A percentile compares a stretch with the other conserved stretches of the same genome.
phyloP scores from a whole-genome alignment of 2,329 filamentous ascomycete species.

The Rutstroemia sp. region DNA sequence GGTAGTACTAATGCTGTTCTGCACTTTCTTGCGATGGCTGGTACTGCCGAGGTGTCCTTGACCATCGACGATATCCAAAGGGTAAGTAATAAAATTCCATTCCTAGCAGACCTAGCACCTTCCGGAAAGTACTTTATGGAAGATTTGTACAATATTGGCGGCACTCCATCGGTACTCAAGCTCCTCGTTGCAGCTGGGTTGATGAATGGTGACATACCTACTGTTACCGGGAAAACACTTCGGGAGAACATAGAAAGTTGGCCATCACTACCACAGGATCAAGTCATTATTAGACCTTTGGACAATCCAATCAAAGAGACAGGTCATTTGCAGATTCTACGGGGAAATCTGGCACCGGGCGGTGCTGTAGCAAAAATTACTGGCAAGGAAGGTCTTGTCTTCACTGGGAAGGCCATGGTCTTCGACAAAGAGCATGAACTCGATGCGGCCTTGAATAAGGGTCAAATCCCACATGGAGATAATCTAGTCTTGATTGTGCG shows the following conservation, averaged over 20 bases:
- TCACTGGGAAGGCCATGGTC: conserved; percentile 73
- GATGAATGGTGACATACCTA: conserved; percentile 70
- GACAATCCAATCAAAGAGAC: conserved; percentile 70
- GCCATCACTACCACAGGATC: conserved; percentile 69
- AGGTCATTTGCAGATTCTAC: conserved; percentile 82
- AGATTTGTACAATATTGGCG: conserved; percentile 79
- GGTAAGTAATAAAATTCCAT: conserved; percentile 62
- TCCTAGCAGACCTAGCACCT: conserved; percentile 66
- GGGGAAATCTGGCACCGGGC: conserved; percentile 79
- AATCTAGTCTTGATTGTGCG: conserved; percentile 86
- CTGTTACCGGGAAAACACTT: conserved; percentile 77
- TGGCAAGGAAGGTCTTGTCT: conserved; percentile 81
- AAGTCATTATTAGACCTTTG: conserved; percentile 76
- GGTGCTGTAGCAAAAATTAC: conserved; percentile 96
- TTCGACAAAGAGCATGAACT: conserved; percentile 83
- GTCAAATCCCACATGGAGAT: conserved; percentile 62
- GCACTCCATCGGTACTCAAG: conserved; percentile 80
- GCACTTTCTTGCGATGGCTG: conserved; percentile 66
- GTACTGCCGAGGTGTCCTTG: conserved; percentile 53
- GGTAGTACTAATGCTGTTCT: conserved; percentile 66
- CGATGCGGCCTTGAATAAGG: conserved; percentile 63
- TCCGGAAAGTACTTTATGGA: conserved; percentile 82
- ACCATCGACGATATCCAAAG: conserved; percentile 48
- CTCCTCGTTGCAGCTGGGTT: conserved; percentile 69
- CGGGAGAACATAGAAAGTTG: conserved; percentile 72